Percentiles rank a stretch among this genome's conserved stretches.
Conservation (phyloP, 352 stramenopile species). For the Phytophthora rubi region DNA sequence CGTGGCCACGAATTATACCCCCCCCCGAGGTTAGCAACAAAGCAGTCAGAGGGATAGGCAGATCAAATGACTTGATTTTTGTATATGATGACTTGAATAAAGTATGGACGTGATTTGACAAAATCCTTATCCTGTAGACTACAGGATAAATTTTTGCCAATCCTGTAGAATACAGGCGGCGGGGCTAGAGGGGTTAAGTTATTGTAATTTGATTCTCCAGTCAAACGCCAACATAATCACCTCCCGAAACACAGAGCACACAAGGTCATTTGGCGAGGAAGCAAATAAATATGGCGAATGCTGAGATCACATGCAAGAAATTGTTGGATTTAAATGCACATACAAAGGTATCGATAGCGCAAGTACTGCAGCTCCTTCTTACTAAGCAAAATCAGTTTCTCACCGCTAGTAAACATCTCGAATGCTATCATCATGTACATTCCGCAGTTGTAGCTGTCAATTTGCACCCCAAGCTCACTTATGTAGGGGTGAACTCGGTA, state of each 20-base stretch:
- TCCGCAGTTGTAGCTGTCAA: slow-evolving; percentile 3
- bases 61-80: not conserved
- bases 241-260: too few relatives aligned
- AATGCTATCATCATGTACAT: slow-evolving; percentile 1
- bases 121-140: too few relatives aligned
- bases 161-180: not conserved
- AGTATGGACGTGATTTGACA: too few relatives aligned
- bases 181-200: not conserved
- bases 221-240: too few relatives aligned
- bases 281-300: too few relatives aligned
- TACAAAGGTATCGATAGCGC: not conserved
- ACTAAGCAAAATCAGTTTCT: not conserved
- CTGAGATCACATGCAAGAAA: not conserved
- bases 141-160: not conserved
- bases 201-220: too few relatives aligned
- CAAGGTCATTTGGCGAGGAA: too few relatives aligned
- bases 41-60: too few relatives aligned
- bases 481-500: not conserved
- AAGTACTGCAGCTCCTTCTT: slow-evolving; percentile 2
- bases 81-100: not conserved
- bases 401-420: not conserved
- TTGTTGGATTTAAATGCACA: slow-evolving; percentile 6
- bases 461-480: not conserved
- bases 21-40: not conserved
- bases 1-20: too few relatives aligned